Evolutionary conservation across 306 rosid species (phyloP).

Genomic region (Carpinus viminea): DNA sequence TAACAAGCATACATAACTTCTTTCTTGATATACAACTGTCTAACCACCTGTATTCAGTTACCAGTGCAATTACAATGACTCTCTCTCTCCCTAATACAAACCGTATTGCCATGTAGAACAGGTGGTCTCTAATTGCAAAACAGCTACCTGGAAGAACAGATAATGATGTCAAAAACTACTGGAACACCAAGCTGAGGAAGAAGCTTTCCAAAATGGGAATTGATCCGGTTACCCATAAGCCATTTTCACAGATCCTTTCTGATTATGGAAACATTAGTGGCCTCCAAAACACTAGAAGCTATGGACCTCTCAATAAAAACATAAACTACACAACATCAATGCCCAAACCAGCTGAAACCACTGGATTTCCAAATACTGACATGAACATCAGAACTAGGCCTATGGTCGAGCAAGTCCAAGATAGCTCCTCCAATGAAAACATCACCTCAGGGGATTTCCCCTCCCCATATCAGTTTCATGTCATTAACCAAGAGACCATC

Average conservation of each 20-base stretch:
- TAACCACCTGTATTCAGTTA: background rate
- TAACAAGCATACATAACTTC: background rate
- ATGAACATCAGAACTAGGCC: constrained; percentile 16
- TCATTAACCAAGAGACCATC: constrained; percentile 29
- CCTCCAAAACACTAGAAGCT: constrained; percentile 37
- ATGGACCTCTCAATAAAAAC: constrained; percentile 29
- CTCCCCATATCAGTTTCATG: constrained; percentile 34
- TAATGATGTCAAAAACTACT: constrained; percentile 92
- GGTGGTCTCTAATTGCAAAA: constrained; percentile 89
- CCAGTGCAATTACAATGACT: background rate
- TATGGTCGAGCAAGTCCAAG: constrained; percentile 32
- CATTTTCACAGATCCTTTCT: constrained; percentile 70
- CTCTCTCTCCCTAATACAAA: background rate
- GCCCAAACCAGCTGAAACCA: constrained; percentile 30
- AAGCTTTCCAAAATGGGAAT: constrained; percentile 88
- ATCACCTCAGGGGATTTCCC: constrained; percentile 27
- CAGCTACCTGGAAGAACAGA: constrained; percentile 90
- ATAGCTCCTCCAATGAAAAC: constrained; percentile 18
- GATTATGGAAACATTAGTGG: constrained; percentile 70
- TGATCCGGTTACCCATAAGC: constrained; percentile 89
- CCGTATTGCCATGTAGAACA: constrained; percentile 26
- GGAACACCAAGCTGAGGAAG: constrained; percentile 94
- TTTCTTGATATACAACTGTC: background rate
- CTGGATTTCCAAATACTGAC: constrained; percentile 25
- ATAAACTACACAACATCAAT: constrained; percentile 18